Evolutionary conservation across 139 green algal species (phyloP).

Genomic region (Micromonas pusilla): DNA sequence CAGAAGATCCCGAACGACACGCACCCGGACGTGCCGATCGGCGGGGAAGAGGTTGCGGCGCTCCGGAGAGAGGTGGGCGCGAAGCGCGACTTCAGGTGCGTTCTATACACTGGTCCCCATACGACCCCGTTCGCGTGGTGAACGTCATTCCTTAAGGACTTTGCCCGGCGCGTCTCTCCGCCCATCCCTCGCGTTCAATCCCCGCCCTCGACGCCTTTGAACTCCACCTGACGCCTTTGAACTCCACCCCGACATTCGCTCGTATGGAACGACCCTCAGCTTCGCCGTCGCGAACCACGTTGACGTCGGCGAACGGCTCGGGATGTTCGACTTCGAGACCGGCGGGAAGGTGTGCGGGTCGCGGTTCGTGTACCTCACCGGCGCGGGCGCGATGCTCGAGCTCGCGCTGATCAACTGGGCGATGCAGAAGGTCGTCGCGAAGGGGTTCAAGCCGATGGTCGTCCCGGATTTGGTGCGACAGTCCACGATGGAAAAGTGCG

Average conservation of each 20-base stretch:
- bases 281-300: slow-evolving; percentile 41
- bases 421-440: slow-evolving; percentile 54
- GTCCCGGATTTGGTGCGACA: slow-evolving; percentile 90
- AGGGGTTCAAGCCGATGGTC: slow-evolving; percentile 79
- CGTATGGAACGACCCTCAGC: too few species aligned
- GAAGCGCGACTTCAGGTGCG: slow-evolving; percentile 57
- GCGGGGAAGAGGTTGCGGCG: slow-evolving; percentile 68
- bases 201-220: too few species aligned
- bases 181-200: too few species aligned
- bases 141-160: too few species aligned
- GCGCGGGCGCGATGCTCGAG: slow-evolving; percentile 86
- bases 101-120: slow-evolving; percentile 38
- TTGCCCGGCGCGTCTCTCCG: too few species aligned
- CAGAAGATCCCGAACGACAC: slow-evolving; percentile 89
- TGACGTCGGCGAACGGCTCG: slow-evolving; percentile 37
- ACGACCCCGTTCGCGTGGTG: too few species aligned
- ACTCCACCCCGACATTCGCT: too few species aligned
- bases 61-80: slow-evolving; percentile 40
- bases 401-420: slow-evolving; percentile 87
- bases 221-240: too few species aligned
- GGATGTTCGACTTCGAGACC: slow-evolving; percentile 69
- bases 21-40: slow-evolving; percentile 77
- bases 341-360: slow-evolving; percentile 65
- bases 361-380: slow-evolving; percentile 95
- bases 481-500: slow-evolving; percentile 92